phyloP scores from a whole-genome alignment of 768 basidiomycete genomes.

The Solioccasus polychromus region DNA sequence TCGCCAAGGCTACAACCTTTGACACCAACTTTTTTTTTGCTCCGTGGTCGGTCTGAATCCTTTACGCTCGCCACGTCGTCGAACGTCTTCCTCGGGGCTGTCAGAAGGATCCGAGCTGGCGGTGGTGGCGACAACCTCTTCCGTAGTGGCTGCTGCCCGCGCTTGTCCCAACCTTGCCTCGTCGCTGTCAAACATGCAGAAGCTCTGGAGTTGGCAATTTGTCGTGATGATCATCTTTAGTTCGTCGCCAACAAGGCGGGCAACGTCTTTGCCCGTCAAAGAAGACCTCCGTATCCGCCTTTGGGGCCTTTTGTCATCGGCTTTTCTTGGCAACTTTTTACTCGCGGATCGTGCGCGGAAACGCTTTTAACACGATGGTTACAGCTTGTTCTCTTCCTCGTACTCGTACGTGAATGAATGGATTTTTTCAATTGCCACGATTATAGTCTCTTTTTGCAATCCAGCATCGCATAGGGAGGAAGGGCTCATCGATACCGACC shows the following conservation, averaged over 20 bases:
- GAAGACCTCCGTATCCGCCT: conserved; percentile 74
- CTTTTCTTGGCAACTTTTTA: conserved; percentile 79
- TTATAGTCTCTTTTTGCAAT: conserved; percentile 42
- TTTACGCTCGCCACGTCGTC: neutral
- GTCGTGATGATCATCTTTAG: conserved; percentile 78
- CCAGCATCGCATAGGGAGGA: conserved; percentile 73
- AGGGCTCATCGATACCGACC: conserved; percentile 50
- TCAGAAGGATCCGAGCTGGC: conserved; percentile 68
- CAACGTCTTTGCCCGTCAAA: conserved; percentile 58
- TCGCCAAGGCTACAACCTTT: conserved; percentile 35
- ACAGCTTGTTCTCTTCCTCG: conserved; percentile 88
- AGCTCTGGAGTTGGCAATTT: conserved; percentile 65
- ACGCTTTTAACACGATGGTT: conserved; percentile 90
- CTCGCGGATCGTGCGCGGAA: conserved; percentile 70
- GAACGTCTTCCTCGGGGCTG: conserved; percentile 51
- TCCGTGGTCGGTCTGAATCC: no score
- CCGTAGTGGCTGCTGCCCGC: conserved; percentile 81
- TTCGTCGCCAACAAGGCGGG: conserved; percentile 69
- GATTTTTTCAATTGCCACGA: neutral
- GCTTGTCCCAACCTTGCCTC: conserved; percentile 70
- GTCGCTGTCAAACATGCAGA: conserved; percentile 76
- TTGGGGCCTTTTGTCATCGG: conserved; percentile 79
- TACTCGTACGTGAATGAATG: conserved; percentile 58
- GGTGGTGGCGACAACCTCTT: conserved; percentile 73
- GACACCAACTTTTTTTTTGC: conserved; percentile 27